Evolutionary conservation across 1,284 basidiomycete species (phyloP).

Genomic region (Phlebopus sp.): DNA sequence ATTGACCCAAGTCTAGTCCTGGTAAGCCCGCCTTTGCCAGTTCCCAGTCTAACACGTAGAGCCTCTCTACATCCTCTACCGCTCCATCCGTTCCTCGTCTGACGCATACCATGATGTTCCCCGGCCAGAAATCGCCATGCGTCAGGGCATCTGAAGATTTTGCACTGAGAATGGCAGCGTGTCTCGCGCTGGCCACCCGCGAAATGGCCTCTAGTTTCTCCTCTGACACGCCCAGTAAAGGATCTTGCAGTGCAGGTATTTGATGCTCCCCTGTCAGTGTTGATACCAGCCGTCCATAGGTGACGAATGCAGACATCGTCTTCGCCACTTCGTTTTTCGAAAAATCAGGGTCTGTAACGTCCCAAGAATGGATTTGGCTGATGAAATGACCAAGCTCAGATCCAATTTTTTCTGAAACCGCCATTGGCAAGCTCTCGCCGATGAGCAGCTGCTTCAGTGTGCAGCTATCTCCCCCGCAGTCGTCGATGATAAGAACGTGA

Average conservation of each 20-base stretch:
- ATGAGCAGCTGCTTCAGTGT: conserved; percentile 52
- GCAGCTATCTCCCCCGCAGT: conserved; percentile 42
- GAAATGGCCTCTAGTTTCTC: conserved; percentile 38
- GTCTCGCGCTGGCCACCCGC: conserved; percentile 35
- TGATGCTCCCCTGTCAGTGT: conserved; percentile 40
- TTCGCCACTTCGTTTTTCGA: conserved; percentile 41
- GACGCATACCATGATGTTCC: conserved; percentile 49
- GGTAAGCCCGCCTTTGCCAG: conserved; percentile 48
- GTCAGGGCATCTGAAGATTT: conserved; percentile 30
- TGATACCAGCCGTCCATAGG: conserved; percentile 47
- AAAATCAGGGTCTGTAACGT: conserved; percentile 37
- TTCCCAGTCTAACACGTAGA: conserved; percentile 64
- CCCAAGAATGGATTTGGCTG: conserved; percentile 44
- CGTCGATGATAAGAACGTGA: conserved; percentile 59
- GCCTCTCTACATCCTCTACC: conserved; percentile 32
- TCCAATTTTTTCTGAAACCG: conserved; percentile 45
- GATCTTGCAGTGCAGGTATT: conserved; percentile 37
- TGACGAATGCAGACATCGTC: conserved; percentile 39
- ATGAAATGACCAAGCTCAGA: conserved; percentile 50
- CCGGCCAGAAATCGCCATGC: conserved; percentile 66
- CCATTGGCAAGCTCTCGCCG: conserved; percentile 32
- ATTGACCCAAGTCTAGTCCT: conserved; percentile 57
- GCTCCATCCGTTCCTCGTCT: conserved; percentile 18
- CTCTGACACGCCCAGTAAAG: conserved; percentile 38
- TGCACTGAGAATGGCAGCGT: conserved; percentile 35